These are phyloP conservation scores for Thraustochytrium aureum DNA, from an alignment of 352 stramenopile genomes.

Conservation along the genomic window DNA sequence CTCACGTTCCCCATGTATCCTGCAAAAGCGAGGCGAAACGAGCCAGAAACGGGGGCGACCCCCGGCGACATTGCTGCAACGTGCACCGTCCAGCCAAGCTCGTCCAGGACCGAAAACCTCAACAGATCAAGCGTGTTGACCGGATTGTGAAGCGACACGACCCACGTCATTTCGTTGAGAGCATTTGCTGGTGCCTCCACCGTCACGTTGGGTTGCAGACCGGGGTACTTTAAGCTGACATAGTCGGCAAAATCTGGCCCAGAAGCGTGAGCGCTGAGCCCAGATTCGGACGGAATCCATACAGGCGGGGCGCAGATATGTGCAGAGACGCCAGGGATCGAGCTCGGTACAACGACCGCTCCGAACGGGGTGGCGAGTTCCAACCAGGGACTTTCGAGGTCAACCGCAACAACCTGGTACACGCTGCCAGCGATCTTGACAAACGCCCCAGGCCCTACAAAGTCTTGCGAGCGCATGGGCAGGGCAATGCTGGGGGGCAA, in stretches of 20 bases:
- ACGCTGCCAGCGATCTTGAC: conserved; percentile 24
- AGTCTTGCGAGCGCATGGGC: background rate
- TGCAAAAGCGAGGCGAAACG: conserved; percentile 44
- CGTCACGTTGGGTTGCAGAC: background rate
- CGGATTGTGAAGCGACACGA: conserved; percentile 1
- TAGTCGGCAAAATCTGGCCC: background rate
- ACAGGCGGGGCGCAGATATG: background rate
- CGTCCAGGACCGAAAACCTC: background rate
- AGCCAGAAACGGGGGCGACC: background rate
- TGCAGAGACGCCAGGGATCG: background rate
- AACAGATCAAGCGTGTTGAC: conserved; percentile 15
- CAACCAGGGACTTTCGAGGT: too few species aligned
- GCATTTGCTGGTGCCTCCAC: background rate
- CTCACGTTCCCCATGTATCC: conserved; percentile 31
- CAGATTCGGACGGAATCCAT: background rate
- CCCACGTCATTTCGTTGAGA: conserved; percentile 14
- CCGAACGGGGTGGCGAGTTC: background rate
- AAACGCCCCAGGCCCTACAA: background rate
- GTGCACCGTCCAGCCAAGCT: background rate
- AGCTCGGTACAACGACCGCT: background rate
- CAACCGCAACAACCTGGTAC: background rate
- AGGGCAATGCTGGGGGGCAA: background rate
- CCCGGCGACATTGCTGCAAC: background rate
- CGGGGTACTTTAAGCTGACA: background rate
- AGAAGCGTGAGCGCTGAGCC: background rate